These are phyloP conservation scores for Amphicarpaea edgeworthii DNA, from an alignment of 306 rosid genomes.

Conservation along the genomic window DNA sequence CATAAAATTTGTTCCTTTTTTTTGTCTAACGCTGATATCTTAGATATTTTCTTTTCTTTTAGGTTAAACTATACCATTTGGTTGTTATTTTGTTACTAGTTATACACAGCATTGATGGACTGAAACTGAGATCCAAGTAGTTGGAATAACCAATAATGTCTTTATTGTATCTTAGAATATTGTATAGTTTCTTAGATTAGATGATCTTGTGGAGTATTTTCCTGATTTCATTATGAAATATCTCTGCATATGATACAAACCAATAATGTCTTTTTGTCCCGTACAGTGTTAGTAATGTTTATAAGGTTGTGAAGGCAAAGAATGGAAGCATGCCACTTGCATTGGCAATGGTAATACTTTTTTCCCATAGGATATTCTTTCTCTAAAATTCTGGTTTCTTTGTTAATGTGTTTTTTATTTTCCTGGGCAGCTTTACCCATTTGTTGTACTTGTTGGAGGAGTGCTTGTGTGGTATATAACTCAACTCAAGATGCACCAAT, in stretches of 20 bases:
- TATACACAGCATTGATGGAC: slow-evolving; percentile 8
- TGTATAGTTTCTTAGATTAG: slow-evolving; percentile 13
- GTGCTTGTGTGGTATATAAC: slow-evolving; percentile 87
- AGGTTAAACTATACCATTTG: slow-evolving; percentile 28
- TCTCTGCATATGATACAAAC: not conserved
- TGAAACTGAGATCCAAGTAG: slow-evolving; percentile 22
- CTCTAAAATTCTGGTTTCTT: slow-evolving; percentile 36
- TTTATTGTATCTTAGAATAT: not conserved
- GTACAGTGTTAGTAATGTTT: slow-evolving; percentile 77
- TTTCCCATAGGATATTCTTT: slow-evolving; percentile 16
- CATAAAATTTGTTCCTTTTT: slow-evolving; percentile 9
- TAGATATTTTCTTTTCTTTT: slow-evolving; percentile 16
- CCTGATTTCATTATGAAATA: slow-evolving; percentile 8
- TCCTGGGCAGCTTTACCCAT: slow-evolving; percentile 80
- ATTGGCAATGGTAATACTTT: slow-evolving; percentile 81
- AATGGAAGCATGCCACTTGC: slow-evolving; percentile 82
- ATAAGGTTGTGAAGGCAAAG: slow-evolving; percentile 82
- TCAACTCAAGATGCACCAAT: slow-evolving; percentile 35
- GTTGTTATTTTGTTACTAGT: slow-evolving; percentile 24
- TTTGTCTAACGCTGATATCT: slow-evolving; percentile 1
- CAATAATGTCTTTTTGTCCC: slow-evolving; percentile 43
- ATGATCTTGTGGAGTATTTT: slow-evolving; percentile 16
- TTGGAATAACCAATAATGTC: slow-evolving; percentile 4
- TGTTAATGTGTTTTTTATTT: slow-evolving; percentile 38
- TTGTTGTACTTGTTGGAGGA: slow-evolving; percentile 76